A percentile compares a stretch with the other conserved stretches of the same genome.
These are phyloP conservation scores for Podospora fimiseda DNA, from an alignment of 495 filamentous ascomycete genomes.

Conservation along the genomic window DNA sequence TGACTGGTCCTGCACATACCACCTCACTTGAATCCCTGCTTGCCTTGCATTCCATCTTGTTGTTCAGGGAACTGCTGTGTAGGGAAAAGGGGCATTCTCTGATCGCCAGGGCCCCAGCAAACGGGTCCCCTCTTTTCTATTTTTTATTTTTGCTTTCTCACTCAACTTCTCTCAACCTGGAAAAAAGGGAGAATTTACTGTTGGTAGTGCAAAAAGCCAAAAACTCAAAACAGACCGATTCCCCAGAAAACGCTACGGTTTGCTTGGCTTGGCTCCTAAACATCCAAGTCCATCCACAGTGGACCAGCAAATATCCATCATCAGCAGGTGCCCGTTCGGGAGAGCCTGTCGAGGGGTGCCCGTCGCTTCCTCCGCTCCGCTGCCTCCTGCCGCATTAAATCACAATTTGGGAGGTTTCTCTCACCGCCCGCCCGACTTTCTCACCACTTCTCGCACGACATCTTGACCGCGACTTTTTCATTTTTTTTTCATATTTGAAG, in stretches of 20 bases:
- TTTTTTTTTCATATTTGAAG: conserved; percentile 2
- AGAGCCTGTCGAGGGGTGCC: neutral
- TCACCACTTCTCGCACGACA: neutral
- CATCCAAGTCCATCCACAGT: too few relatives aligned
- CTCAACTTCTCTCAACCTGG: neutral
- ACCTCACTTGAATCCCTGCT: neutral
- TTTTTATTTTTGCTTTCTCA: neutral
- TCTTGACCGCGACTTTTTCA: neutral
- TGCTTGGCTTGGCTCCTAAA: too few relatives aligned
- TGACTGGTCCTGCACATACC: too few relatives aligned
- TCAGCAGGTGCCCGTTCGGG: neutral
- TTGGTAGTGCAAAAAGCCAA: too few relatives aligned
- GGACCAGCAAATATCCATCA: conserved; percentile 15
- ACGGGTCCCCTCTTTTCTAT: conserved; percentile 1
- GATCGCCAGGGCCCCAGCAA: neutral
- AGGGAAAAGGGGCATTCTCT: neutral
- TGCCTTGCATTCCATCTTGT: neutral
- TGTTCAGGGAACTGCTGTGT: neutral
- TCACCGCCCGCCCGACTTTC: neutral
- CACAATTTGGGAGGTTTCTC: neutral
- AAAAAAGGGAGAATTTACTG: too few relatives aligned
- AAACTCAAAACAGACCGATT: too few relatives aligned
- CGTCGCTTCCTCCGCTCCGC: conserved; percentile 4
- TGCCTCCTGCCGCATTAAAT: neutral
- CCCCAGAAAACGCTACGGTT: too few relatives aligned